Evolutionary conservation across 441 rosid genomes (phyloP).

Genomic region (Geranium incanum): DNA sequence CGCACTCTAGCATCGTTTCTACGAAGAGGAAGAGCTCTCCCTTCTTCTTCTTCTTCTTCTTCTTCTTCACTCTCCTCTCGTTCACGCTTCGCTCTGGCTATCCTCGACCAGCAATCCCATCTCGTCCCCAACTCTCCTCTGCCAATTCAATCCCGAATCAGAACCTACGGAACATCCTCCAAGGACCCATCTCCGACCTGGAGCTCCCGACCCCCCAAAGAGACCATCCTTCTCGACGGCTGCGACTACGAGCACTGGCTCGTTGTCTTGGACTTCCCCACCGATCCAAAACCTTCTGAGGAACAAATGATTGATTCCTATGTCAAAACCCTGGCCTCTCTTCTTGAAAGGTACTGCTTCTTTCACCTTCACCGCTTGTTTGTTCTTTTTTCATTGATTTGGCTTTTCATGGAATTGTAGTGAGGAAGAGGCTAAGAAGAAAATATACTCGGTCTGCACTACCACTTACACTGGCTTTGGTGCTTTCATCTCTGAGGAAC

Average conservation of each 20-base stretch:
- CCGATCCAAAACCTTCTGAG: constrained; percentile 66
- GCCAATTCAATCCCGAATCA: constrained; percentile 40
- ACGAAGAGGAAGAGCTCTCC: constrained; percentile 24
- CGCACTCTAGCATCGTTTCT: constrained; percentile 42
- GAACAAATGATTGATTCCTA: constrained; percentile 73
- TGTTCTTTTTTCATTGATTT: background rate
- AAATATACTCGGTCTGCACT: constrained; percentile 82
- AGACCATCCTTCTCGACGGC: constrained; percentile 79
- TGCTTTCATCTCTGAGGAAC: constrained; percentile 87
- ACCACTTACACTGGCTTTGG: constrained; percentile 91
- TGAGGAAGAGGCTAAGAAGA: constrained; percentile 97
- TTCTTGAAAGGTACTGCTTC: constrained; percentile 52
- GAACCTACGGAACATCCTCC: constrained; percentile 63
- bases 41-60: constrained; percentile 23
- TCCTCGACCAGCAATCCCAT: constrained; percentile 29
- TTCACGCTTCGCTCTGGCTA: constrained; percentile 36
- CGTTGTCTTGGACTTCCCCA: constrained; percentile 77
- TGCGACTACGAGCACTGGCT: constrained; percentile 98
- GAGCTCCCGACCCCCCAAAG: constrained; percentile 90
- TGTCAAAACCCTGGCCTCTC: constrained; percentile 67
- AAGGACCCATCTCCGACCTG: constrained; percentile 89
- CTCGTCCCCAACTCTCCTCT: constrained; percentile 26
- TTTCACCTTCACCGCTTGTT: background rate
- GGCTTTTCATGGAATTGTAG: constrained; percentile 26
- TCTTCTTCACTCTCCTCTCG: constrained; percentile 36